phyloP scores from a whole-genome alignment of 2,329 filamentous ascomycete species.

The Fusarium duplospermum region DNA sequence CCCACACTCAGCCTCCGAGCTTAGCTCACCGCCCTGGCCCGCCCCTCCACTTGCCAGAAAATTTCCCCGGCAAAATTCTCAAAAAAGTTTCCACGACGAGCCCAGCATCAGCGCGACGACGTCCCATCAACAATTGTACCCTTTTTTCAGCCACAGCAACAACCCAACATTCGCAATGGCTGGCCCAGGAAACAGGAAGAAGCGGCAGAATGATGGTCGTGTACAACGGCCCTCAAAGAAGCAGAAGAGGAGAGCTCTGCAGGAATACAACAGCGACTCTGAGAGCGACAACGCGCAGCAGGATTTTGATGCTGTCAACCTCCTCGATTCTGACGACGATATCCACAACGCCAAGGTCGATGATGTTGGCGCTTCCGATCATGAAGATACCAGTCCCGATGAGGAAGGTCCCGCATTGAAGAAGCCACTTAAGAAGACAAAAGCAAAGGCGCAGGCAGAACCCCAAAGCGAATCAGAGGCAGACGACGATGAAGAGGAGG shows the following conservation, averaged over 20 bases:
- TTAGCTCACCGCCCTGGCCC: constrained; percentile 42
- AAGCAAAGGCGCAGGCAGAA: constrained; percentile 42
- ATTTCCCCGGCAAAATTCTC: constrained; percentile 44
- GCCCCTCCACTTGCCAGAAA: constrained; percentile 42
- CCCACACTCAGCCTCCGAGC: constrained; percentile 18
- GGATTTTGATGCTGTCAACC: constrained; percentile 63
- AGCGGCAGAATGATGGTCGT: constrained; percentile 47
- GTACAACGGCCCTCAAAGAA: constrained; percentile 61
- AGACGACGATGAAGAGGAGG: constrained; percentile 39
- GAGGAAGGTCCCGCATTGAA: constrained; percentile 48
- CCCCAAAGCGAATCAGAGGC: constrained; percentile 37
- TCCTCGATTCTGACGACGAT: constrained; percentile 69
- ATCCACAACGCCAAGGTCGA: constrained; percentile 65
- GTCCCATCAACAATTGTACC: constrained; percentile 19
- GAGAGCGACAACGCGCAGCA: constrained; percentile 54
- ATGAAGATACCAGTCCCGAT: constrained; percentile 52
- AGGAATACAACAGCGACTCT: constrained; percentile 66
- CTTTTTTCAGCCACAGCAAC: constrained; percentile 10
- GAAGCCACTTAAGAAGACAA: constrained; percentile 47
- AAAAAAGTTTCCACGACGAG: constrained; percentile 41
- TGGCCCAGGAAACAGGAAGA: constrained; percentile 50
- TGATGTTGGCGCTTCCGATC: constrained; percentile 56
- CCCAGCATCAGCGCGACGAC: constrained; percentile 25
- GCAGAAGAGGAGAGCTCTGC: constrained; percentile 59
- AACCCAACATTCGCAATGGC: constrained; percentile 46